These are phyloP conservation scores for Fusarium sp. DNA, from an alignment of 2,329 filamentous ascomycete species.

Conservation along the genomic window DNA sequence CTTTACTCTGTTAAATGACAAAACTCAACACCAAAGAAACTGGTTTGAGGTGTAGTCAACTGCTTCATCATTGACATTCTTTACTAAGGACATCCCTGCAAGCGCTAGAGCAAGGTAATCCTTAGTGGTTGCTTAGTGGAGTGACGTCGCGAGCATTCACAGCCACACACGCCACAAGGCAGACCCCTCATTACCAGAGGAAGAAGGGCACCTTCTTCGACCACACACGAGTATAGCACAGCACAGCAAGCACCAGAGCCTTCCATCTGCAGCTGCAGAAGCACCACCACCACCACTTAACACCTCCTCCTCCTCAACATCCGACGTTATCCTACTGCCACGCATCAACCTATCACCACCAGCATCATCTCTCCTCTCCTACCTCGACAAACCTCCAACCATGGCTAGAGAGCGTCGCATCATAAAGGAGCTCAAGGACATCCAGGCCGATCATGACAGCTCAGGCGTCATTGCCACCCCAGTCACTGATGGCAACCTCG, in stretches of 20 bases:
- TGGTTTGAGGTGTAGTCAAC: background rate
- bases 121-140: background rate
- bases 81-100: background rate
- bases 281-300: background rate
- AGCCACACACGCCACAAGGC: slow-evolving; percentile 16
- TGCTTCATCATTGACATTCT: background rate
- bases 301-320: slow-evolving; percentile 1
- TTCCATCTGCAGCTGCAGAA: slow-evolving; percentile 14
- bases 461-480: slow-evolving; percentile 81
- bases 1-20: background rate
- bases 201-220: background rate
- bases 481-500: slow-evolving; percentile 76
- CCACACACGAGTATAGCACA: slow-evolving; percentile 8
- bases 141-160: background rate
- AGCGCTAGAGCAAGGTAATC: background rate
- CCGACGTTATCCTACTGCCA: background rate
- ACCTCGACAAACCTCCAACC: slow-evolving; percentile 52
- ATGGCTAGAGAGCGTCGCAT: slow-evolving; percentile 69
- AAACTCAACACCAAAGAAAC: background rate
- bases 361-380: background rate
- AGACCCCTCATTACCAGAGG: slow-evolving; percentile 29
- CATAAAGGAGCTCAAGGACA: slow-evolving; percentile 81
- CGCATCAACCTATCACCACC: background rate
- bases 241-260: slow-evolving; percentile 5
- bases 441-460: slow-evolving; percentile 75